Evolutionary conservation across 2,329 filamentous ascomycete genomes (phyloP).

Genomic region (Alternaria burnsii): DNA sequence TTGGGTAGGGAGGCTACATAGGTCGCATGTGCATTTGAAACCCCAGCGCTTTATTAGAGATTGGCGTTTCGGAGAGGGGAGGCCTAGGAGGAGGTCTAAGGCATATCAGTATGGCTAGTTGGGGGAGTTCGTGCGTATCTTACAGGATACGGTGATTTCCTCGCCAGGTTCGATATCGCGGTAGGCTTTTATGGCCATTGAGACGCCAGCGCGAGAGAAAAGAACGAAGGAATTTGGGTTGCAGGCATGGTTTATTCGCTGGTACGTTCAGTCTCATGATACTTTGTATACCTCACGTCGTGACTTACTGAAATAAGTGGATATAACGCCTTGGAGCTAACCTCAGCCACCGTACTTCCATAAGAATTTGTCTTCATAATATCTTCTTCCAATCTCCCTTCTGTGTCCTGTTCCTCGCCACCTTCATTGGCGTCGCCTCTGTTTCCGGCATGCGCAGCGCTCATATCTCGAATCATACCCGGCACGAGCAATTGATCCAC

Average conservation of each 20-base stretch:
- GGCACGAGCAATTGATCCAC: constrained; percentile 22
- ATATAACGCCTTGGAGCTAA: constrained; percentile 24
- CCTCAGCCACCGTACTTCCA: constrained; percentile 27
- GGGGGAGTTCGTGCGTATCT: background rate
- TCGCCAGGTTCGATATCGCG: constrained; percentile 32
- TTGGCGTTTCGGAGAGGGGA: constrained; percentile 16
- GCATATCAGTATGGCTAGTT: background rate
- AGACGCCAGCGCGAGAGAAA: constrained; percentile 32
- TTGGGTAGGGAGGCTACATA: constrained; percentile 18
- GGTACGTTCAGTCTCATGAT: background rate
- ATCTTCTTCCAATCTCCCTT: constrained; percentile 21
- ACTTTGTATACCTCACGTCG: background rate
- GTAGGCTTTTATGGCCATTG: constrained; percentile 34
- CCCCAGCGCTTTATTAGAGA: constrained; percentile 28
- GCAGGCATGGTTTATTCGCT: constrained; percentile 39
- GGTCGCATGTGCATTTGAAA: constrained; percentile 34
- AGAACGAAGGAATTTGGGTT: constrained; percentile 35
- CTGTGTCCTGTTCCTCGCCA: constrained; percentile 1
- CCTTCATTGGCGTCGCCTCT: background rate
- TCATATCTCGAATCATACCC: constrained; percentile 25
- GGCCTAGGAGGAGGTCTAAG: constrained; percentile 28
- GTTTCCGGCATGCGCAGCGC: constrained; percentile 14
- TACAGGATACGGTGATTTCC: constrained; percentile 36
- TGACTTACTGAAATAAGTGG: constrained; percentile 27
- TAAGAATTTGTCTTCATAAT: constrained; percentile 37